Percentiles rank a stretch among this genome's conserved stretches.
phyloP scores from a whole-genome alignment of 352 stramenopile genomes.

The Phytophthora colocasiae region DNA sequence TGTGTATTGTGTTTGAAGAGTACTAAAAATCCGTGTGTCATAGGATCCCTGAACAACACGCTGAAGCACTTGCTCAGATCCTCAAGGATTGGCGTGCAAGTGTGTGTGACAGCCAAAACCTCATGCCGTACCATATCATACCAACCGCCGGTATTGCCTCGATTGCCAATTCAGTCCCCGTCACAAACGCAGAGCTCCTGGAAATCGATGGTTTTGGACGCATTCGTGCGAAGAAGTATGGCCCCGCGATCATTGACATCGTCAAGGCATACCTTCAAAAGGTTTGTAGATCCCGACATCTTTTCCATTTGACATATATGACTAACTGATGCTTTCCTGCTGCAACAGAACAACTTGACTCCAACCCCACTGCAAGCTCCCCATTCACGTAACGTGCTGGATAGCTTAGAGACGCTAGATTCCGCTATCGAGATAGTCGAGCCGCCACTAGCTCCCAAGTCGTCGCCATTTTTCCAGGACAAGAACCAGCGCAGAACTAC shows the following conservation, averaged over 20 bases:
- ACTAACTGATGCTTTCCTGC: neutral
- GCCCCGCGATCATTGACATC: conserved; percentile 84
- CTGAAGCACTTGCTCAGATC: conserved; percentile 76
- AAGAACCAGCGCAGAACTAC: conserved; percentile 29
- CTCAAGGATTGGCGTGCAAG: conserved; percentile 89
- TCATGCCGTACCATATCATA: conserved; percentile 91
- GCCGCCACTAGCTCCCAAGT: conserved; percentile 24
- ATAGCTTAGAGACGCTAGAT: conserved; percentile 43
- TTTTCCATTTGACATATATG: neutral
- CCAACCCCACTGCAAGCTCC: conserved; percentile 39
- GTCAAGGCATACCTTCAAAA: conserved; percentile 82
- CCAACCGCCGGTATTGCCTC: conserved; percentile 79
- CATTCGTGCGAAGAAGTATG: conserved; percentile 89
- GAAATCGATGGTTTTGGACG: conserved; percentile 85
- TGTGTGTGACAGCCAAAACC: conserved; percentile 85
- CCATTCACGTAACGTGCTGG: conserved; percentile 28
- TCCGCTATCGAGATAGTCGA: conserved; percentile 34
- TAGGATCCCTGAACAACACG: conserved; percentile 76
- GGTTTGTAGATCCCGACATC: conserved; percentile 37
- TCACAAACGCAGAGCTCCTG: conserved; percentile 77
- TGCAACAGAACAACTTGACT: conserved; percentile 67
- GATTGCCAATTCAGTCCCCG: conserved; percentile 81
- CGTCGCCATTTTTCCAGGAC: conserved; percentile 62
- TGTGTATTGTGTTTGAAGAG: neutral
- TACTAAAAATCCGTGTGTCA: neutral